Conservation (phyloP, 805 yeast species). For the Pichia gijzeniarum region DNA sequence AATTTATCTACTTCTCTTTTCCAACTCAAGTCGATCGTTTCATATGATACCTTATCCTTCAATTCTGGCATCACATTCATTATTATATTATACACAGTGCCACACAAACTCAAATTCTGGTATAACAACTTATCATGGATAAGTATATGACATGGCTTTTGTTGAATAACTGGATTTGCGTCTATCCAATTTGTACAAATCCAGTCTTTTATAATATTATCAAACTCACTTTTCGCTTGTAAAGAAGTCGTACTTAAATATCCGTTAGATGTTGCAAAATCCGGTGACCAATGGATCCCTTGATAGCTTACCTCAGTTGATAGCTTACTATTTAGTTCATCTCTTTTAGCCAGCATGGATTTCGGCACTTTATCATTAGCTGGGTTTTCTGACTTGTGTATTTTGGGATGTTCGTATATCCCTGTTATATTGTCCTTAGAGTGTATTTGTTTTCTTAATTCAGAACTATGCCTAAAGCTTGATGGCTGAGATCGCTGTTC, state of each 20-base stretch:
- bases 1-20: slow-evolving; percentile 14
- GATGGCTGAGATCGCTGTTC: not conserved
- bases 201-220: slow-evolving; percentile 23
- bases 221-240: slow-evolving; percentile 17
- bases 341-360: slow-evolving; percentile 5
- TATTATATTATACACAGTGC: slow-evolving; percentile 15
- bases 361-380: slow-evolving; percentile 2
- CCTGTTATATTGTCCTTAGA: slow-evolving; percentile 4
- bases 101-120: slow-evolving; percentile 15
- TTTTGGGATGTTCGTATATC: slow-evolving; percentile 3
- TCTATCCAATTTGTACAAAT: slow-evolving; percentile 19
- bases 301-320: slow-evolving; percentile 1
- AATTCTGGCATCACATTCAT: slow-evolving; percentile 4
- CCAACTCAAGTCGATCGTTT: slow-evolving; percentile 13
- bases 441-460: not conserved
- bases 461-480: slow-evolving; percentile 1
- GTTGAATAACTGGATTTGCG: slow-evolving; percentile 12
- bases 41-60: not conserved
- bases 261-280: slow-evolving; percentile 6
- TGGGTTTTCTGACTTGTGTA: not conserved
- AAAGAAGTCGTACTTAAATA: not conserved
- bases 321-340: not conserved
- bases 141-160: slow-evolving; percentile 20
- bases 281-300: slow-evolving; percentile 2
- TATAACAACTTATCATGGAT: slow-evolving; percentile 25